phyloP scores from a whole-genome alignment of 2,329 filamentous ascomycete species.

The Xylaria sp. region DNA sequence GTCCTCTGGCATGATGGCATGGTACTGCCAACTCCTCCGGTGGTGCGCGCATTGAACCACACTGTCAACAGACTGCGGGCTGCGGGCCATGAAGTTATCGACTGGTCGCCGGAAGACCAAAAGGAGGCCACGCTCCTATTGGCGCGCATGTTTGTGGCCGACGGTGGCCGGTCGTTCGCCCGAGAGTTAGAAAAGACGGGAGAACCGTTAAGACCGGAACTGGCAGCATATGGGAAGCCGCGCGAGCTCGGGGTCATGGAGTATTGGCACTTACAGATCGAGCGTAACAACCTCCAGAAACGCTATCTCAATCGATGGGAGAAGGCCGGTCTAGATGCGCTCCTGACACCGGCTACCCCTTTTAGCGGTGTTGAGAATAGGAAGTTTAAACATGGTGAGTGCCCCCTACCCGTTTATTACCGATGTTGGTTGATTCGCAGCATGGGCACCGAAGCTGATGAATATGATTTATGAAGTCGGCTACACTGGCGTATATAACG shows the following conservation, averaged over 20 bases:
- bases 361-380: conserved; percentile 41
- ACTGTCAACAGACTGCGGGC: conserved; percentile 40
- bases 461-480: conserved; percentile 33
- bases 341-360: conserved; percentile 53
- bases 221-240: conserved; percentile 27
- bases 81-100: conserved; percentile 47
- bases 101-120: conserved; percentile 46
- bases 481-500: conserved; percentile 47
- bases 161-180: conserved; percentile 40
- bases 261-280: conserved; percentile 45
- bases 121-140: conserved; percentile 35
- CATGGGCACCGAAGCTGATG: not conserved
- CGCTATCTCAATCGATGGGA: conserved; percentile 44
- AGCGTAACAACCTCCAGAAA: conserved; percentile 43
- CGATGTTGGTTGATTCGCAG: not conserved
- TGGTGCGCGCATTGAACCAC: conserved; percentile 49
- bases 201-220: conserved; percentile 35
- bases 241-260: conserved; percentile 39
- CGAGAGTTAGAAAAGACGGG: conserved; percentile 37
- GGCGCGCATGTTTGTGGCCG: conserved; percentile 44
- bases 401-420: not conserved
- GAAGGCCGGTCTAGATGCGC: conserved; percentile 50
- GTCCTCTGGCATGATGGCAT: conserved; percentile 62
- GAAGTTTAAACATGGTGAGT: conserved; percentile 40
- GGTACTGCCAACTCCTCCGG: conserved; percentile 61